phyloP scores from a whole-genome alignment of 768 basidiomycete genomes.

The Termitomyces bulborhizus region DNA sequence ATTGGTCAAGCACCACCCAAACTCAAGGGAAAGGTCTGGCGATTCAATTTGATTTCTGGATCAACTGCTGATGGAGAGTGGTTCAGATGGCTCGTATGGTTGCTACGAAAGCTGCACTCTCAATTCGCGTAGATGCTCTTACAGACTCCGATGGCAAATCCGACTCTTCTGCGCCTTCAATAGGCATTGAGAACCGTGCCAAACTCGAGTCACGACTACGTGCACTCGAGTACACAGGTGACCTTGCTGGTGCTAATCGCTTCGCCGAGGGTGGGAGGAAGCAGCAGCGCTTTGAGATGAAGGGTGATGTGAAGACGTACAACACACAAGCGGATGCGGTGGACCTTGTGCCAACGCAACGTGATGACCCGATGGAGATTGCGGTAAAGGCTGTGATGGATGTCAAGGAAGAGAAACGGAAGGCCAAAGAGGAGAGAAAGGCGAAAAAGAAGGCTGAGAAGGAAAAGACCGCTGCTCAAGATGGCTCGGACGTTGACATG shows the following conservation, averaged over 20 bases:
- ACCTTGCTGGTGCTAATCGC: slow-evolving; percentile 64
- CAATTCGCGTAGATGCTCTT: slow-evolving; percentile 96
- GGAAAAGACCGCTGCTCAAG: slow-evolving; percentile 27
- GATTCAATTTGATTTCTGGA: background rate
- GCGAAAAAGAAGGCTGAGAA: slow-evolving; percentile 64
- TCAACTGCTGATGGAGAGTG: background rate
- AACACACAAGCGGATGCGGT: slow-evolving; percentile 82
- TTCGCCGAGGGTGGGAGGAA: slow-evolving; percentile 58
- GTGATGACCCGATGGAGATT: slow-evolving; percentile 65
- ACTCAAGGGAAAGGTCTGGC: slow-evolving; percentile 85
- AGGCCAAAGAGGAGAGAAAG: slow-evolving; percentile 69
- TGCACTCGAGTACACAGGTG: slow-evolving; percentile 78
- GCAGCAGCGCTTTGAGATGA: slow-evolving; percentile 78
- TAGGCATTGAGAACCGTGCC: slow-evolving; percentile 89
- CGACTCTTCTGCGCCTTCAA: slow-evolving; percentile 70
- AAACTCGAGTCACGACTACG: slow-evolving; percentile 94
- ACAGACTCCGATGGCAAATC: slow-evolving; percentile 90
- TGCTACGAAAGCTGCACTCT: slow-evolving; percentile 95
- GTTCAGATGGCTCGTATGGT: slow-evolving; percentile 98
- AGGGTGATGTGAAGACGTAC: slow-evolving; percentile 73
- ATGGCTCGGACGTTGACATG: slow-evolving; percentile 23
- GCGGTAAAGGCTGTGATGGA: slow-evolving; percentile 74
- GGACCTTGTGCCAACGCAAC: slow-evolving; percentile 81
- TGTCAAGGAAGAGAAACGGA: slow-evolving; percentile 84
- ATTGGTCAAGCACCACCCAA: slow-evolving; percentile 97